Evolutionary conservation across 441 rosid species (phyloP).

Genomic region (Biscutella laevigata): DNA sequence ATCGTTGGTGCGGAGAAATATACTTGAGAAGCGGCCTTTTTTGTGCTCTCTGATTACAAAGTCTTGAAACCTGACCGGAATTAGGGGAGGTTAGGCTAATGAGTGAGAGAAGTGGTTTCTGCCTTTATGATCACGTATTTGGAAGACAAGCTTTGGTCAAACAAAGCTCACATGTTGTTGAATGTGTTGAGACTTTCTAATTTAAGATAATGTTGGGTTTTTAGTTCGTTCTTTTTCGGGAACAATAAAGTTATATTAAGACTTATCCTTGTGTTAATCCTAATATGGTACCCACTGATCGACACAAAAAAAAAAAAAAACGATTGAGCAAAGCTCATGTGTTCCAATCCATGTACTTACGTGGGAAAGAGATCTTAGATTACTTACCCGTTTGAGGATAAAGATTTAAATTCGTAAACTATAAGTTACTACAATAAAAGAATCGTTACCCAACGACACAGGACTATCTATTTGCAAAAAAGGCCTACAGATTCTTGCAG

Average conservation of each 20-base stretch:
- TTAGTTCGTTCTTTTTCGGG: background rate
- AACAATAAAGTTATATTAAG: conserved; percentile 15
- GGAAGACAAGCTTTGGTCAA: no score
- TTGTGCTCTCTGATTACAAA: conserved; percentile 10
- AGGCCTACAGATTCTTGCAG: no score
- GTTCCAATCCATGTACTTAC: background rate
- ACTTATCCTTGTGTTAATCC: background rate
- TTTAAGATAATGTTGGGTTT: background rate
- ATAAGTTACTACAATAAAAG: no score
- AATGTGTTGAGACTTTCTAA: conserved; percentile 14
- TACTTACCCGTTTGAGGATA: no score
- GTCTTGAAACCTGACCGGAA: conserved; percentile 16
- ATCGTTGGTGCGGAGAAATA: conserved; percentile 18
- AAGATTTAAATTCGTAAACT: no score
- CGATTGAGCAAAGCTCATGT: background rate
- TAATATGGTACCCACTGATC: no score
- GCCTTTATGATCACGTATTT: no score
- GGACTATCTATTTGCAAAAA: no score
- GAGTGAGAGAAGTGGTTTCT: conserved; percentile 13
- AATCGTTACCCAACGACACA: no score
- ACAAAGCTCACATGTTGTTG: conserved; percentile 14
- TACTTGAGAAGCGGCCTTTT: conserved; percentile 6
- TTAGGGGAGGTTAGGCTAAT: conserved; percentile 10
- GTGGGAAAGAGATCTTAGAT: no score
- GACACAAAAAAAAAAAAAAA: no score